phyloP scores from a whole-genome alignment of 306 rosid genomes.

The Lathyrus oleraceus region DNA sequence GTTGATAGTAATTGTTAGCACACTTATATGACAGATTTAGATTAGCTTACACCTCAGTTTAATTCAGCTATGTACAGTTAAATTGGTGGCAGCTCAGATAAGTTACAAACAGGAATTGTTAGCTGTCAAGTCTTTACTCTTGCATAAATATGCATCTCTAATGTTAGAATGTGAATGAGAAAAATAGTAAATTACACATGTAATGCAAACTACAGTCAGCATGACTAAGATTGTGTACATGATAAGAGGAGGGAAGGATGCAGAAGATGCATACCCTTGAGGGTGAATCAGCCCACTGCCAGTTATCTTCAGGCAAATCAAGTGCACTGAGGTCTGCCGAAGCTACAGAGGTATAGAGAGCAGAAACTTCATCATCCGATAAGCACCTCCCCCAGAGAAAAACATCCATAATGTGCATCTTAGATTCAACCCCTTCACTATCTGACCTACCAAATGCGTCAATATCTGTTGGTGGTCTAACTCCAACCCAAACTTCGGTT shows the following conservation, averaged over 20 bases:
- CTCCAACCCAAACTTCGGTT: slow-evolving; percentile 94
- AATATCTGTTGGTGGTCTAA: slow-evolving; percentile 89
- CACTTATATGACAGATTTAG: not conserved
- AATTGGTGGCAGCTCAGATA: not conserved
- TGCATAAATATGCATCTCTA: not conserved
- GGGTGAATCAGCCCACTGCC: slow-evolving; percentile 99
- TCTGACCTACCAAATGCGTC: slow-evolving; percentile 99
- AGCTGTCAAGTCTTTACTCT: slow-evolving; percentile 6
- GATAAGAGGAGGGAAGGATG: not conserved
- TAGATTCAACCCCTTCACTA: slow-evolving; percentile 98
- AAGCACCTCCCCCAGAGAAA: slow-evolving; percentile 98
- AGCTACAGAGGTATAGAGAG: slow-evolving; percentile 74
- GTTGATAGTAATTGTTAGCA: not conserved
- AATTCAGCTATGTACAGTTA: not conserved
- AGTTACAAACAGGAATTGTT: not conserved
- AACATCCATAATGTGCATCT: slow-evolving; percentile 98
- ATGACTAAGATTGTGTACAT: not conserved
- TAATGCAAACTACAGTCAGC: slow-evolving; percentile 4
- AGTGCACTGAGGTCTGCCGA: slow-evolving; percentile 66
- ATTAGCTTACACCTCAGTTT: not conserved
- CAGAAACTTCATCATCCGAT: slow-evolving; percentile 94
- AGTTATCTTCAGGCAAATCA: slow-evolving; percentile 86
- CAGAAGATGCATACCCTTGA: slow-evolving; percentile 57
- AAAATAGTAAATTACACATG: not conserved
- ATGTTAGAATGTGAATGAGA: slow-evolving; percentile 4